These are phyloP conservation scores for Tulasnella sp. DNA, from an alignment of 768 basidiomycete genomes.

Conservation along the genomic window DNA sequence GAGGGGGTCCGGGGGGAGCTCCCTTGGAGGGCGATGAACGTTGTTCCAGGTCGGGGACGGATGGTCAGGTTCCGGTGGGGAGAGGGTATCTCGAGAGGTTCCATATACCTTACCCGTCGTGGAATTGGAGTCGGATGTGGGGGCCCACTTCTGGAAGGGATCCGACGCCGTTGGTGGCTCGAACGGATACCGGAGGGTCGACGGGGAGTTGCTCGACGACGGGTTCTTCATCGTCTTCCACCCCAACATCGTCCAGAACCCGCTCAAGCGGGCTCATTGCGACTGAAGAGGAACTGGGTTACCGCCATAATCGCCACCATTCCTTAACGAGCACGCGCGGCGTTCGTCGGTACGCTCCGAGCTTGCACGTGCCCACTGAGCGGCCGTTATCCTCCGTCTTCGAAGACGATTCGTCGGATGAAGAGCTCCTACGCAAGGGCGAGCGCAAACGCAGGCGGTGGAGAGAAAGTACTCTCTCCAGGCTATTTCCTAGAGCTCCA, in stretches of 20 bases:
- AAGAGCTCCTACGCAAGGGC: neutral
- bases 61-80: neutral
- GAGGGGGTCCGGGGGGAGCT: neutral
- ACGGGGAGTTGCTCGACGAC: conserved; percentile 6
- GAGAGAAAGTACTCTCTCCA: neutral
- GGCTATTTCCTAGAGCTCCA: neutral
- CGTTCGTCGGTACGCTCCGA: neutral
- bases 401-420: neutral
- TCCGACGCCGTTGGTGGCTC: neutral
- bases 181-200: neutral
- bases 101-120: neutral
- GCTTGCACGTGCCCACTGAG: neutral
- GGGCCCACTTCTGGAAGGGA: neutral
- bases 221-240: neutral
- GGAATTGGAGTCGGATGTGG: conserved; percentile 8
- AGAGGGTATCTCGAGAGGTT: neutral
- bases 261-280: neutral
- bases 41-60: neutral
- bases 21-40: neutral
- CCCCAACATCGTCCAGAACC: neutral
- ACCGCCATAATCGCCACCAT: neutral
- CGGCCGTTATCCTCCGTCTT: neutral
- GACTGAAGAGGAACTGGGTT: neutral
- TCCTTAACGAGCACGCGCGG: neutral
- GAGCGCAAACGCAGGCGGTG: neutral